Percentiles rank a stretch among this genome's conserved stretches.
phyloP scores from a whole-genome alignment of 768 basidiomycete species.

The Boletus tomentosulus region DNA sequence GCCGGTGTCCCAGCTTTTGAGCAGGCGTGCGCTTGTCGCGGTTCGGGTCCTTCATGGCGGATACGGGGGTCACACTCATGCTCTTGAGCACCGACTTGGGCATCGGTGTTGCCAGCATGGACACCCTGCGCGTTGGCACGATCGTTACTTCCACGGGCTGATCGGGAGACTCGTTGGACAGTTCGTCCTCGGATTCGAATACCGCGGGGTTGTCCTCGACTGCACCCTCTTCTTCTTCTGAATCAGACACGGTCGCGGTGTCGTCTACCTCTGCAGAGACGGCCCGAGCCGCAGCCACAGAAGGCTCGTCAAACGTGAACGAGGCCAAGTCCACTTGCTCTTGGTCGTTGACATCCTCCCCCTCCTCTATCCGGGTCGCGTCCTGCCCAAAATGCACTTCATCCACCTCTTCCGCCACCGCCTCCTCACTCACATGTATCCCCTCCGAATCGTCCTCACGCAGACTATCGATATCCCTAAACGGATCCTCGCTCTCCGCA shows the following conservation, averaged over 20 bases:
- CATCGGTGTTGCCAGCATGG: slow-evolving; percentile 21
- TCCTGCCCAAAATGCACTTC: slow-evolving; percentile 17
- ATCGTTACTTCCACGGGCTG: slow-evolving; percentile 19
- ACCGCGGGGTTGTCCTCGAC: slow-evolving; percentile 2
- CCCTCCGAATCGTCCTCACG: slow-evolving; percentile 53
- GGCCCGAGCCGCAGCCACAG: slow-evolving; percentile 47
- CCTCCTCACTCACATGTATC: slow-evolving; percentile 1
- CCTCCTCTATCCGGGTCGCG: slow-evolving; percentile 43
- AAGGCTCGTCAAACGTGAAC: slow-evolving; percentile 66
- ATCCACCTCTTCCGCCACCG: slow-evolving; percentile 9
- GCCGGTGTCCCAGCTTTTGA: slow-evolving; percentile 48
- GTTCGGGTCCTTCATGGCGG: slow-evolving; percentile 53
- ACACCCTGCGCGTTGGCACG: slow-evolving; percentile 11
- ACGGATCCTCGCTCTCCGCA: slow-evolving; percentile 80
- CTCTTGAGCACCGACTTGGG: slow-evolving; percentile 44
- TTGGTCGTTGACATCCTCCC: slow-evolving; percentile 47
- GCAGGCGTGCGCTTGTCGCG: slow-evolving; percentile 54
- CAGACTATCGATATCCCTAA: slow-evolving; percentile 87
- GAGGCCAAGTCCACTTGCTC: slow-evolving; percentile 67
- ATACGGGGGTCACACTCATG: slow-evolving; percentile 48
- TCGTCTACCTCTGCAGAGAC: slow-evolving; percentile 38
- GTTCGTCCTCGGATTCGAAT: slow-evolving; percentile 38
- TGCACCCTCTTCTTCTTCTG: slow-evolving; percentile 24
- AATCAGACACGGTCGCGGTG: slow-evolving; percentile 39
- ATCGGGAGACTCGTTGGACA: slow-evolving; percentile 14